phyloP scores from a whole-genome alignment of 495 filamentous ascomycete genomes.

The Aspergillus hancockii region DNA sequence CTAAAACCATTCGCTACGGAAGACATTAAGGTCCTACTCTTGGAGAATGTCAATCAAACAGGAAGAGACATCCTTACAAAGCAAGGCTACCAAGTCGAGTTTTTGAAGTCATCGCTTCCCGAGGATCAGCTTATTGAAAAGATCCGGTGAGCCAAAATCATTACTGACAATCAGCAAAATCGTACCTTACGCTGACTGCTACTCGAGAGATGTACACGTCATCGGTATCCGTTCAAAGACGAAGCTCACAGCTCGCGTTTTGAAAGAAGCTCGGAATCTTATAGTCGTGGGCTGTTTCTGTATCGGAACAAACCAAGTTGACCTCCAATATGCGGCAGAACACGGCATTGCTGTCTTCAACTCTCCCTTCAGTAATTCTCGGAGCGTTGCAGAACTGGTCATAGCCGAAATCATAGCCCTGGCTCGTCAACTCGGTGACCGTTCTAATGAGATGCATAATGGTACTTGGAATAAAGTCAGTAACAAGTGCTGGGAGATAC shows the following conservation, averaged over 20 bases:
- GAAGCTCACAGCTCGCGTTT: slow-evolving; percentile 81
- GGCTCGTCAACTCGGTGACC: slow-evolving; percentile 89
- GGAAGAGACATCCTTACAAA: slow-evolving; percentile 75
- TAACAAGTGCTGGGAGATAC: slow-evolving; percentile 94
- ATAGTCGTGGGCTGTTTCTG: slow-evolving; percentile 98
- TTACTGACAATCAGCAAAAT: background rate
- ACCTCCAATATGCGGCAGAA: slow-evolving; percentile 85
- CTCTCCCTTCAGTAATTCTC: slow-evolving; percentile 96
- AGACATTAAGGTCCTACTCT: slow-evolving; percentile 92
- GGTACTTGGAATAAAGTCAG: slow-evolving; percentile 99
- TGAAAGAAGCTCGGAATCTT: slow-evolving; percentile 88
- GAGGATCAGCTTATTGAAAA: slow-evolving; percentile 96
- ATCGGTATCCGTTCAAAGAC: slow-evolving; percentile 99
- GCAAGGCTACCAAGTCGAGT: slow-evolving; percentile 97
- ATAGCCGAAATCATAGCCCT: slow-evolving; percentile 91
- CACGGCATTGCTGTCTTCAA: slow-evolving; percentile 99
- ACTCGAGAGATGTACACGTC: slow-evolving; percentile 83
- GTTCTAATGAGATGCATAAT: slow-evolving; percentile 89
- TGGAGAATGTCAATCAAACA: slow-evolving; percentile 95
- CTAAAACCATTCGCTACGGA: slow-evolving; percentile 93
- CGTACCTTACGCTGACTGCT: background rate
- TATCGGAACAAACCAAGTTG: slow-evolving; percentile 98
- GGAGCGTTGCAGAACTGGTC: slow-evolving; percentile 93
- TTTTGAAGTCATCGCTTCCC: slow-evolving; percentile 80
- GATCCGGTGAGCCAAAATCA: slow-evolving; percentile 67